Percentiles rank a stretch among this genome's conserved stretches.
phyloP scores from a whole-genome alignment of 1,284 basidiomycete species.

The Irpex sp. region DNA sequence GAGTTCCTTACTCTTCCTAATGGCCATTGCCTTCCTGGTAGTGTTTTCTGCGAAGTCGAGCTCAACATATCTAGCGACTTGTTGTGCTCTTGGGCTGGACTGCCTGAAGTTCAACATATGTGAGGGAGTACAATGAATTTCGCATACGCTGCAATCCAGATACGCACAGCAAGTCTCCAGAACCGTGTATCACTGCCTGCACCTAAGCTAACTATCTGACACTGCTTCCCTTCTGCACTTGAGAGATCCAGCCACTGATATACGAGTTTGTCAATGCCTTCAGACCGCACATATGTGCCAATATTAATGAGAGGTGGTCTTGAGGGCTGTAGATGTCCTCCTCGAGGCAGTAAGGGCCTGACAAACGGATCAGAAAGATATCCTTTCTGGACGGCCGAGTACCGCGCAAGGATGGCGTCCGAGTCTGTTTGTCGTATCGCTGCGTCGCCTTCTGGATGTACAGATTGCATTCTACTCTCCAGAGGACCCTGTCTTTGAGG shows the following conservation, averaged over 20 bases:
- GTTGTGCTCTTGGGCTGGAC: conserved; percentile 48
- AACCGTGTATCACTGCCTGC: conserved; percentile 93
- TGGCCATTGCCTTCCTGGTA: conserved; percentile 78
- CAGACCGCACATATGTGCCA: conserved; percentile 86
- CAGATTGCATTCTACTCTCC: neutral
- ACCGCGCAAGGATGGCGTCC: conserved; percentile 73
- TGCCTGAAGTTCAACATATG: conserved; percentile 26
- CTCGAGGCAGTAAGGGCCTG: conserved; percentile 55
- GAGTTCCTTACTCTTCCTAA: conserved; percentile 68
- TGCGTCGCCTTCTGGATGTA: conserved; percentile 41
- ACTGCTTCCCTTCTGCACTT: conserved; percentile 35
- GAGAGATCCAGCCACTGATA: conserved; percentile 61
- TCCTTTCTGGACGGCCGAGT: conserved; percentile 75
- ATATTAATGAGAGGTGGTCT: conserved; percentile 92
- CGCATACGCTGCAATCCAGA: neutral
- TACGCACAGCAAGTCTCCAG: conserved; percentile 83
- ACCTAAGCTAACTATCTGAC: conserved; percentile 87
- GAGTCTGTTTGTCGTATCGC: conserved; percentile 71
- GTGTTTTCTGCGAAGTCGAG: conserved; percentile 89
- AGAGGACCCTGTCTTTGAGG: conserved; percentile 5
- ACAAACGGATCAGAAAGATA: conserved; percentile 79
- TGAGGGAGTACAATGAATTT: neutral
- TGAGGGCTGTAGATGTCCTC: conserved; percentile 54
- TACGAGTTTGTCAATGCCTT: conserved; percentile 79
- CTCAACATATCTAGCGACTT: conserved; percentile 72